Base-by-base conservation (phyloP, 2,329 filamentous ascomycete genomes). In the Albophoma yamanashiensis region DNA sequence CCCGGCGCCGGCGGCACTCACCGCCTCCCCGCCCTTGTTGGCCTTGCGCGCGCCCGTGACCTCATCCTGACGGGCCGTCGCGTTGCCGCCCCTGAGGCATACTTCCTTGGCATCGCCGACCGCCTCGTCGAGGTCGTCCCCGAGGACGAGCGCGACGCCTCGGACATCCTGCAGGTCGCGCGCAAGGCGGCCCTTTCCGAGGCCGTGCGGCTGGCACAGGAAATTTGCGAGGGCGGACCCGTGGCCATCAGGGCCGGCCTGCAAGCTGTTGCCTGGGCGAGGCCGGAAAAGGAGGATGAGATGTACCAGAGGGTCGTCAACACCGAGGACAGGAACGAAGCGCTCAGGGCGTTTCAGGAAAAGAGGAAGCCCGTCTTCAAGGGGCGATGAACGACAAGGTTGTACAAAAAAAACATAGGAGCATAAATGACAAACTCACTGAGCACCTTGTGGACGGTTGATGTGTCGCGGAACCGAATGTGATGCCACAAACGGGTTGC, bases 1-100 rank as follows among this genome's bases (percentile, higher is more conserved):
- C 94, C 94, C 3, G 94, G 94, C 61, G 94, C 93, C 2, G 94
- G 94, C 52, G 94, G 93, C 62, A 97, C 93, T 1, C 91, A 91
- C 74, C 87, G 94, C 12, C 85, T 99, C 0, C 91, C 92, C 1
- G 83, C 82, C 11, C 75, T 99, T 25, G 88, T 99, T 64, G 94
- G 94, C 6, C 76, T 89, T 31, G 79, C 82, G 34, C 86, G 92
- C 59, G 94, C 94, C n/a, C 82, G 92, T 57, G 93, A 99, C 73
- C 77, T 97, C 67, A 88, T 97, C 58, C 79, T 97, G 11, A 97
- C 93, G 0, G 94, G 94, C 3, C 84, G 94, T n/a, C 82, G 91
- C 52, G 89, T 99, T 15, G 81, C 82, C 11, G 93, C 86, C 0
- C 78, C 89, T 1, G 94, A 97, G 76, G 91, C 94, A 0, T 96